phyloP scores from a whole-genome alignment of 2,329 filamentous ascomycete species.

The Mariannaea elegans region DNA sequence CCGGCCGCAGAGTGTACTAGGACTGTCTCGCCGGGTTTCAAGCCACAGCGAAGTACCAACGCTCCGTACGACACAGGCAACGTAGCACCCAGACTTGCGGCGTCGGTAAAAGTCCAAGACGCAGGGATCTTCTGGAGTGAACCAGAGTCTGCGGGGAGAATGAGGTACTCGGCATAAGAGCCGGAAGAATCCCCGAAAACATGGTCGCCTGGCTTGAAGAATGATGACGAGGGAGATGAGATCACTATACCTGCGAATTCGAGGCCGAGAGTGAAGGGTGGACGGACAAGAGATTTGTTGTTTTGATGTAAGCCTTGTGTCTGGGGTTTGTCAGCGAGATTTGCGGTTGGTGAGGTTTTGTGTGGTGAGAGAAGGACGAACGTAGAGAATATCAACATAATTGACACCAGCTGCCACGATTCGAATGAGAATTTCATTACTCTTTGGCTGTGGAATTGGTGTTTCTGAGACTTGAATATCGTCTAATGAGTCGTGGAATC shows the following conservation, averaged over 20 bases:
- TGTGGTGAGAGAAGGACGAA: too few species aligned
- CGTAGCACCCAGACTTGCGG: constrained; percentile 62
- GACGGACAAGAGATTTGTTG: constrained; percentile 62
- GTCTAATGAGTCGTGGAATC: constrained; percentile 37
- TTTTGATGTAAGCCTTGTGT: constrained; percentile 68
- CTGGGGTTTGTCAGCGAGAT: constrained; percentile 34
- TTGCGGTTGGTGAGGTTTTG: neutral
- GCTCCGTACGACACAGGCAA: constrained; percentile 64
- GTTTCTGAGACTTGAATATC: constrained; percentile 38
- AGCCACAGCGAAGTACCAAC: constrained; percentile 50
- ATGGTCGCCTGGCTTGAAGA: constrained; percentile 55
- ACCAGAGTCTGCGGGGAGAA: constrained; percentile 44
- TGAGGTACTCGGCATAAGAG: constrained; percentile 62
- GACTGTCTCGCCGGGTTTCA: constrained; percentile 58
- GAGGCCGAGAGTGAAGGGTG: constrained; percentile 67
- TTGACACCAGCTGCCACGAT: constrained; percentile 66
- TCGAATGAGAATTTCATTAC: constrained; percentile 39
- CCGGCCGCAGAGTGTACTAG: constrained; percentile 65
- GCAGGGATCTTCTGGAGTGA: constrained; percentile 55
- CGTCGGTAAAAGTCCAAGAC: constrained; percentile 55
- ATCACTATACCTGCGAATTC: constrained; percentile 66
- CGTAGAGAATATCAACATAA: constrained; percentile 68
- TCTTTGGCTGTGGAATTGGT: constrained; percentile 25
- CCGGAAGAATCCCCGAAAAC: constrained; percentile 64
- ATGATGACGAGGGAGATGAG: constrained; percentile 44